Base-by-base conservation (phyloP, 345 rosid genomes). In the Brassica incana region DNA sequence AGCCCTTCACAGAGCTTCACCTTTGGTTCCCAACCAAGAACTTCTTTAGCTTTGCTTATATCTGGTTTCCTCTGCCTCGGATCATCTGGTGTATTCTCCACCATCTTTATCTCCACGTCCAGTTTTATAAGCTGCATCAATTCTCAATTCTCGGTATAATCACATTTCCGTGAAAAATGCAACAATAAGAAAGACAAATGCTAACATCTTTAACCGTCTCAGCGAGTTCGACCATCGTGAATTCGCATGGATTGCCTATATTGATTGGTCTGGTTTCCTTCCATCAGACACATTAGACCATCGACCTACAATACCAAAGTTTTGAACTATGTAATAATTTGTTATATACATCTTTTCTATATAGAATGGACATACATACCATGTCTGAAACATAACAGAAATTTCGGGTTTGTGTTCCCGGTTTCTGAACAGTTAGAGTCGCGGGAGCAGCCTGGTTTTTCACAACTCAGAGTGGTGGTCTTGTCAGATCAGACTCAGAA, bases 401-500 rank as follows among this genome's bases (percentile, higher is more conserved):
- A 76, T 97, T 95, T n/a, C 97, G 84, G 5, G 99, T 95, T 86
- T 91, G 97, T 77, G 99, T 92, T 83, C 97, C 99, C 0, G 94
- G 97, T 71, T 89, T 87, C 83, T 95, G 99, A 82, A 95, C 97
- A 48, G 97, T 95, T 84, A 91, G 85, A 2, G 97, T 81, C 77
- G 25, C 25, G 25, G 25, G 25, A 23, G 25, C 25, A 23, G 25
- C 25, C 25, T 23, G 25, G 25, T 23, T 23, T 23, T 23, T 23
- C 25, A 23, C 25, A 23, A 23, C 25, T 23, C 25, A 23, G 25
- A 23, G 25, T 23, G 25, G 25, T 23, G 25, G 25, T 23, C 25
- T 23, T 0, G 25, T 23, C 25, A 23, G 25, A 23, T 23, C 25
- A 23, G 25, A 23, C 25, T 23, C 25, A 23, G 25, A 23, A 23